phyloP scores from a whole-genome alignment of 148 eudicot species.

The Dianthus caryophyllus region DNA sequence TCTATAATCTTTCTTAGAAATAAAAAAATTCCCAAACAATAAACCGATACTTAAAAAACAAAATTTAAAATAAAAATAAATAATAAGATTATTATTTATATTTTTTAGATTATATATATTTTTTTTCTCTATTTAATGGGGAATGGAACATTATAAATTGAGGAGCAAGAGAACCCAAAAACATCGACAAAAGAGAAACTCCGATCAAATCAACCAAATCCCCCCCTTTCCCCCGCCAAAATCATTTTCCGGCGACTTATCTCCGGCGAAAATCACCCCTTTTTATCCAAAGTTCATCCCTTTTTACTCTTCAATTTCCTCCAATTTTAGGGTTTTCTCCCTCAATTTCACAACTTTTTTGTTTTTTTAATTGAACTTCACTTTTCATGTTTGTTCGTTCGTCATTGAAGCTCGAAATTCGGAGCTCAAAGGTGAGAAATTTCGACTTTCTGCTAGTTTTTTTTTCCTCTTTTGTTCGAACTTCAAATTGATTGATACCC shows the following conservation, averaged over 20 bases:
- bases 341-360: not conserved
- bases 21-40: too few species aligned
- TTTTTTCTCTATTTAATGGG: too few species aligned
- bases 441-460: too few species aligned
- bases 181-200: not conserved
- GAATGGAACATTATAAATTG: not conserved
- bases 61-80: too few species aligned
- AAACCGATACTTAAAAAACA: too few species aligned
- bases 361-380: not conserved
- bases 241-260: not conserved
- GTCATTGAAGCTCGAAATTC: not conserved
- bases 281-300: too few species aligned
- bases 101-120: too few species aligned
- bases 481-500: too few species aligned
- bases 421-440: not conserved
- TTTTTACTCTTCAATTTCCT: not conserved
- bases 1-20: too few species aligned
- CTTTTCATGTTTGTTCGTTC: not conserved
- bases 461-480: too few species aligned
- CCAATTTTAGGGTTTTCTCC: not conserved
- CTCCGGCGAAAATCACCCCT: too few species aligned
- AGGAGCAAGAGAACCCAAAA: not conserved
- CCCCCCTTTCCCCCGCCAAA: not conserved
- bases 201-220: slow-evolving; percentile 1
- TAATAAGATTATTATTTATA: too few species aligned